Base-by-base conservation (phyloP, 805 yeast species). In the Kregervanrija pseudodelftensis region DNA sequence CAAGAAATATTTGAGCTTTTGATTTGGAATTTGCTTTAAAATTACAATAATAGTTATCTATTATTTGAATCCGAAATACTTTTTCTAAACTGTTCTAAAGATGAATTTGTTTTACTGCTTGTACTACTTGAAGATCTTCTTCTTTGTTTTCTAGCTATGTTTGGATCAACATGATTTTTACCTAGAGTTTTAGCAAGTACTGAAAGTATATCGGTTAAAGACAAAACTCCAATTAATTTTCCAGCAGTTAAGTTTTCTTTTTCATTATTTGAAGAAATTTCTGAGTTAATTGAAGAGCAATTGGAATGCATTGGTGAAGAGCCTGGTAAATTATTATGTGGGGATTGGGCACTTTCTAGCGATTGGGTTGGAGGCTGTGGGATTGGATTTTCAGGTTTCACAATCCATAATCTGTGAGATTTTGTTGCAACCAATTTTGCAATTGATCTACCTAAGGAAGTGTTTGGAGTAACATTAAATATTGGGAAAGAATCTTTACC, bases 401-500 rank as follows among this genome's bases (percentile, higher is more conserved):
- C 90, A 40, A 85, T 79, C 93, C 93, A 85, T 45, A 85, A 67
- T 61, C 99, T 76, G 66, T 91, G 99, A 2, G 96, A 79, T 63
- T 83, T 82, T 1, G 99, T 91, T 5, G 99, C 98, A 11, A 91
- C 98, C 54, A 91, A 70, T 63, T 93, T 91, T 32, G 98, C 98
- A 58, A 93, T 76, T 8, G 95, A 88, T 62, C 96, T 77, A 32
- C 88, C 95, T 41, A 93, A 72, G 0, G 93, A 81, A 9, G 95
- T 79, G 36, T 76, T 74, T 49, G 79, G 77, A 50, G 86, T 82
- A 22, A 91, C 96, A 62, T 91, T 95, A 74, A 91, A 91, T 36
- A 93, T 91, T 13, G 99, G 99, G 72, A 84, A 91, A 36, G 95
- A 88, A 68, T 91, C 99, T 64, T 90, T 89, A 42, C 96, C 96